A percentile compares a stretch with the other conserved stretches of the same genome.
Conservation (phyloP, 352 stramenopile species). For the Plasmopara viticola region DNA sequence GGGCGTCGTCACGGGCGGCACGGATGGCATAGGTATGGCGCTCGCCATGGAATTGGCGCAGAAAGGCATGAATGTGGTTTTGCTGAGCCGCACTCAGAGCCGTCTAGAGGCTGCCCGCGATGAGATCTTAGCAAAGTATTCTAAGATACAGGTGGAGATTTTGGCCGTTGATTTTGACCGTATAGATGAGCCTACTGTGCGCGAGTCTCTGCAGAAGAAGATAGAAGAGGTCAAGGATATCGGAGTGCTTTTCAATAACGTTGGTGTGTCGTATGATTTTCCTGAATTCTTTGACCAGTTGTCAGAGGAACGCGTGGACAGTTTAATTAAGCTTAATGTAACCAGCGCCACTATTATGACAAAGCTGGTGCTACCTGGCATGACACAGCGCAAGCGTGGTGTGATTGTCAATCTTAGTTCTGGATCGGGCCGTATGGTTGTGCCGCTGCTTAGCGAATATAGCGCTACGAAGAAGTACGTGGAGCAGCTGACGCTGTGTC, state of each 20-base stretch:
- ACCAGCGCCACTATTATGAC: conserved; percentile 74
- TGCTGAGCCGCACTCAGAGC: conserved; percentile 96
- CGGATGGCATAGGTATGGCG: conserved; percentile 90
- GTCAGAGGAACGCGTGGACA: conserved; percentile 86
- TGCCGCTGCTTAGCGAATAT: conserved; percentile 96
- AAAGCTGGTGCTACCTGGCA: conserved; percentile 87
- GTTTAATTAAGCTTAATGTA: conserved; percentile 89
- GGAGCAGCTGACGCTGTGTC: conserved; percentile 94
- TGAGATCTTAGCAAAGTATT: conserved; percentile 93
- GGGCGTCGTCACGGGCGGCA: conserved; percentile 96
- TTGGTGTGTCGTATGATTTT: conserved; percentile 98
- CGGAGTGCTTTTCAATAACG: conserved; percentile 99
- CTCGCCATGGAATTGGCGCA: conserved; percentile 93
- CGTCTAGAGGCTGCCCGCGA: conserved; percentile 91
- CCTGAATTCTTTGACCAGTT: conserved; percentile 97
- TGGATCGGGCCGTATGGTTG: conserved; percentile 91
- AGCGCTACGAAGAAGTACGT: conserved; percentile 97
- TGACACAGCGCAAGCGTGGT: conserved; percentile 92
- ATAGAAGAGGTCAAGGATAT: conserved; percentile 87
- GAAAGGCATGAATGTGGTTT: conserved; percentile 95
- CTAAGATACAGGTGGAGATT: conserved; percentile 79
- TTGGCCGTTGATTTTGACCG: conserved; percentile 93
- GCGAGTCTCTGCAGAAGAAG: conserved; percentile 39
- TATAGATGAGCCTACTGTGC: conserved; percentile 74
- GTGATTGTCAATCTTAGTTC: conserved; percentile 97